A percentile compares a stretch with the other conserved stretches of the same genome.
Conservation (phyloP, 495 filamentous ascomycete genomes). For the Coniosporium apollinis region DNA sequence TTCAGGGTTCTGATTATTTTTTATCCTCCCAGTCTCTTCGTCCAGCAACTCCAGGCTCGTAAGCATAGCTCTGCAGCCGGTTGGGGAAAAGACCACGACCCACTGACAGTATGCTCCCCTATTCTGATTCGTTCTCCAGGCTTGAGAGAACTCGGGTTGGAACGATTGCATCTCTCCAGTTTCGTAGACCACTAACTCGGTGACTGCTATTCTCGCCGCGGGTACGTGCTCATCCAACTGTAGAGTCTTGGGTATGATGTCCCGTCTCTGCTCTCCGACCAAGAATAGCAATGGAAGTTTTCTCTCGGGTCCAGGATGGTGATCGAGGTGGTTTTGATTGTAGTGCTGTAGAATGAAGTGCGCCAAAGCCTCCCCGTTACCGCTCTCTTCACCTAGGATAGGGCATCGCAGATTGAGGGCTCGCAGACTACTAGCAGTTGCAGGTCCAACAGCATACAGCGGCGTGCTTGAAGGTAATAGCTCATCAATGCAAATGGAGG, state of each 20-base stretch:
- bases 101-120: constrained; percentile 34
- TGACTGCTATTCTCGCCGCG: constrained; percentile 37
- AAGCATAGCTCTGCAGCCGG: constrained; percentile 70
- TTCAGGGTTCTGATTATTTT: constrained; percentile 2
- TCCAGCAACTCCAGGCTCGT: constrained; percentile 42
- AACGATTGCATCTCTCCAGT: constrained; percentile 68
- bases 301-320: background rate
- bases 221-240: constrained; percentile 31
- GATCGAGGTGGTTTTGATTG: constrained; percentile 15
- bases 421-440: constrained; percentile 57
- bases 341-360: constrained; percentile 63
- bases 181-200: constrained; percentile 72
- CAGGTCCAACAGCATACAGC: constrained; percentile 84
- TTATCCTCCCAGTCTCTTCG: constrained; percentile 24
- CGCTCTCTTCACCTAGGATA: constrained; percentile 50
- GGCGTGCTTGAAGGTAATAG: constrained; percentile 33
- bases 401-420: constrained; percentile 31
- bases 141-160: constrained; percentile 38
- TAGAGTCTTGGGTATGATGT: constrained; percentile 71
- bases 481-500: constrained; percentile 8
- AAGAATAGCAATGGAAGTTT: constrained; percentile 59
- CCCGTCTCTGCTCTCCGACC: constrained; percentile 70
- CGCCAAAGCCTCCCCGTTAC: constrained; percentile 66
- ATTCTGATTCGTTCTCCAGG: constrained; percentile 24
- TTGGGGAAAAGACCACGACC: constrained; percentile 90